A percentile compares a stretch with the other conserved stretches of the same genome.
phyloP scores from a whole-genome alignment of 1,284 basidiomycete species.

The Naganishia liquefaciens region DNA sequence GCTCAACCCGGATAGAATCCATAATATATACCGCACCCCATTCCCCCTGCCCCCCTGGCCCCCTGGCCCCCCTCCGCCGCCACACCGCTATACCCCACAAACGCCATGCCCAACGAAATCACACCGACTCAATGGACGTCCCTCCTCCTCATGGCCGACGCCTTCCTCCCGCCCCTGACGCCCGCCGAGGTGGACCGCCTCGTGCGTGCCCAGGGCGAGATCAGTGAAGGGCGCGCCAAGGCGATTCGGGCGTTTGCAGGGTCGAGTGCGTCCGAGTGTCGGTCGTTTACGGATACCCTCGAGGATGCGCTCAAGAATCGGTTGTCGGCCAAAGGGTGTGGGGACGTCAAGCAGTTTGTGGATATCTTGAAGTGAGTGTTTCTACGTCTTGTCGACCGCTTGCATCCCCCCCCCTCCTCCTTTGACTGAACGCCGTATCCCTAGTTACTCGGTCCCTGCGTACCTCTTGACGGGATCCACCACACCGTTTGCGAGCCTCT shows the following conservation, averaged over 20 bases:
- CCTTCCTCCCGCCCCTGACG: conserved; percentile 34
- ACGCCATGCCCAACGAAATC: background rate
- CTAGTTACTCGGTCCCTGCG: conserved; percentile 17
- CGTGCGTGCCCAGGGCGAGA: conserved; percentile 17
- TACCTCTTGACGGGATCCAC: conserved; percentile 27
- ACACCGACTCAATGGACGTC: conserved; percentile 29
- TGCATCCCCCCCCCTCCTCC: too few species aligned
- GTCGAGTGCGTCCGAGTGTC: conserved; percentile 27
- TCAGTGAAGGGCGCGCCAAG: conserved; percentile 25
- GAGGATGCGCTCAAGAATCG: conserved; percentile 21
- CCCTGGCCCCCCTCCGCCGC: background rate
- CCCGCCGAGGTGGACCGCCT: conserved; percentile 28
- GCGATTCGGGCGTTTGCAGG: conserved; percentile 31
- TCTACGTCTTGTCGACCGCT: too few species aligned
- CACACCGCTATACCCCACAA: background rate
- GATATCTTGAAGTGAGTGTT: conserved; percentile 35
- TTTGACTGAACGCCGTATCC: too few species aligned
- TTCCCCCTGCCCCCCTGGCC: too few species aligned
- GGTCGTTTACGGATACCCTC: conserved; percentile 18
- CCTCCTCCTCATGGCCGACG: conserved; percentile 36
- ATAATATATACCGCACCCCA: too few species aligned
- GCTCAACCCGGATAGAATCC: too few species aligned
- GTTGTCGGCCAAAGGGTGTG: conserved; percentile 31
- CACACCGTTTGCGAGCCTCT: conserved; percentile 11
- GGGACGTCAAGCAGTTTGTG: conserved; percentile 37